Base-by-base conservation (phyloP, 352 stramenopile genomes). In the Aphanomyces cochlioides region DNA sequence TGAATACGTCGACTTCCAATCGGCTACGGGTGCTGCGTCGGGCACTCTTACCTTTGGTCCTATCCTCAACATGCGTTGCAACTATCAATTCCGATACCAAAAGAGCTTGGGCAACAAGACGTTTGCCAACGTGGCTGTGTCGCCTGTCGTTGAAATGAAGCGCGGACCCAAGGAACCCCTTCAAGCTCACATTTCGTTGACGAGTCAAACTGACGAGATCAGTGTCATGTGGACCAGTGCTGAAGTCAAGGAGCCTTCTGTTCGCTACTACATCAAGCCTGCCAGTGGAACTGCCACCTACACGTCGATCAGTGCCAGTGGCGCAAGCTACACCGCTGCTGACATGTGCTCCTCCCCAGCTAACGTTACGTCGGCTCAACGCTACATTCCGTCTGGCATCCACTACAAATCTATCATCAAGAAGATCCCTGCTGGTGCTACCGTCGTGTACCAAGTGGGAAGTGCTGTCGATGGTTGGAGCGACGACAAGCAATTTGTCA, bases 271-370 rank as follows among this genome's bases (percentile, higher is more conserved):
- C 28, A 72, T 74, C 36, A 17, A 72, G 8, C 60, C 50, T 12
- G 54, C 76, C 0, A 73, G 74, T 5, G 38, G 59, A 41, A 40
- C 40, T 10, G 15, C 39, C 21, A 17, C 28, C 13, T 7, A n/a
- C 17, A 15, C 12, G 13, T 10, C 12, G 3, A 38, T 37, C 21
- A 19, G 4, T 6, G 57, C 57, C 37, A 53, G 38, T 12, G 19
- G 38, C 34, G 67, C 72, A 15, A 83, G 78, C 7, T 90, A 90
- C 56, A 41, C 37, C 15, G 74, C 80, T 8, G 57, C 38, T 0
- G 83, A 89, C 64, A 77, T 90, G 77, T 90, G 83, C 65, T 63
- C 77, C 50, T 74, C 71, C 41, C 81, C 80, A 10, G 81, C 78
- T 2, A 86, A 77, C 57, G 69, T 74, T 15, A 37, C 39, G 57